phyloP scores from a whole-genome alignment of 495 filamentous ascomycete species.

The Parathielavia hyrcaniae region DNA sequence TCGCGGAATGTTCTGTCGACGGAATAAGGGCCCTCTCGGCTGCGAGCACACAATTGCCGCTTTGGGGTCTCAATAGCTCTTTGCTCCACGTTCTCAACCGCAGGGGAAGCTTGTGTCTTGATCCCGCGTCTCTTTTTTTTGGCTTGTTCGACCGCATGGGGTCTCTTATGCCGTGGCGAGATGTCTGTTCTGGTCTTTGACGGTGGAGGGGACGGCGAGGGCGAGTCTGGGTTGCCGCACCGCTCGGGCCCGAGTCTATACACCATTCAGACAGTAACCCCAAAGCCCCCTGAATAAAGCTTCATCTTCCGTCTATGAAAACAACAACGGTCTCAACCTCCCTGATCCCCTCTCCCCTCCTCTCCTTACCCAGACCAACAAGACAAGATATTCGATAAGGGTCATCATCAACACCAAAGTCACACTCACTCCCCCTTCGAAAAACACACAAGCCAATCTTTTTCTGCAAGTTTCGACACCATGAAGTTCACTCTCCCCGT shows the following conservation, averaged over 20 bases:
- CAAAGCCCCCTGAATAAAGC: constrained; percentile 20
- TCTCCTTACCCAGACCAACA: constrained; percentile 9
- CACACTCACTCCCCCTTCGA: background rate
- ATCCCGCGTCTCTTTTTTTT: constrained; percentile 4
- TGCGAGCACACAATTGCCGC: constrained; percentile 8
- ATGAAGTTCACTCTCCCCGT: constrained; percentile 39
- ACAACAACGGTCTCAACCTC: background rate
- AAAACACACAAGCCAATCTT: constrained; percentile 4
- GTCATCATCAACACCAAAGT: constrained; percentile 2
- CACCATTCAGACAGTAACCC: constrained; percentile 17
- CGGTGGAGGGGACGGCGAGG: background rate
- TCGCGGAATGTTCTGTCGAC: constrained; percentile 9
- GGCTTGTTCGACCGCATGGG: background rate
- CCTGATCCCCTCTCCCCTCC: background rate
- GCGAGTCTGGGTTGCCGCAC: background rate
- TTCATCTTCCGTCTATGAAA: constrained; percentile 15
- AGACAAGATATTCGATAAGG: constrained; percentile 6
- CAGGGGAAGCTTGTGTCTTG: background rate
- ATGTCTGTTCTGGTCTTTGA: constrained; percentile 3
- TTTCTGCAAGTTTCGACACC: constrained; percentile 20
- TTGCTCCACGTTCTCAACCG: constrained; percentile 9
- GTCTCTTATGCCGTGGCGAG: background rate
- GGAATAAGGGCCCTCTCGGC: background rate
- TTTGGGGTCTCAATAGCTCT: constrained; percentile 25
- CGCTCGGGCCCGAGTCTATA: constrained; percentile 5